Evolutionary conservation across 1,139 yeast species (phyloP).

Genomic region (Debaryomyces nepalensis): DNA sequence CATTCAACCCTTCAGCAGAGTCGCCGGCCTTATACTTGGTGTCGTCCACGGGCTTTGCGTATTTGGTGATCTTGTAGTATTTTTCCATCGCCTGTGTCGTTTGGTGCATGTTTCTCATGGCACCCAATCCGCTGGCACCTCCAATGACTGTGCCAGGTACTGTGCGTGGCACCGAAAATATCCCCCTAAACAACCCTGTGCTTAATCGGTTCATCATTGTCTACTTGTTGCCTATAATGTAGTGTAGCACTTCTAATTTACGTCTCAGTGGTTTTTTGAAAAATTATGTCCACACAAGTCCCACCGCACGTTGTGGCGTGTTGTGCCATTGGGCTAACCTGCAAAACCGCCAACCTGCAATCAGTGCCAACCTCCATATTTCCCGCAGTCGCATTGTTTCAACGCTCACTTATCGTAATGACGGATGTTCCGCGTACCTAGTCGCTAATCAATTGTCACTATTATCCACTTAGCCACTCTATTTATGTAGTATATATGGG

Average conservation of each 20-base stretch:
- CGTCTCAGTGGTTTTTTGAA: constrained; percentile 4
- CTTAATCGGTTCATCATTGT: constrained; percentile 7
- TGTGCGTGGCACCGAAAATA: neutral
- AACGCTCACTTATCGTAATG: neutral
- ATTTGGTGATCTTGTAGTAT: constrained; percentile 46
- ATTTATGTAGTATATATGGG: too few relatives aligned
- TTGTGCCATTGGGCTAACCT: neutral
- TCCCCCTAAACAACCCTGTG: constrained; percentile 9
- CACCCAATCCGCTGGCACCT: neutral
- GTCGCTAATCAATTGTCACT: neutral
- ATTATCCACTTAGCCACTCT: too few relatives aligned
- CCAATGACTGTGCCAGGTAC: neutral
- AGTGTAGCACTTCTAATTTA: too few relatives aligned
- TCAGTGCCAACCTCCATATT: neutral
- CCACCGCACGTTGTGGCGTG: neutral
- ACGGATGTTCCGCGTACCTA: constrained; percentile 3
- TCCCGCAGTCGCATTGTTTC: neutral
- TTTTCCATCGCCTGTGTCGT: constrained; percentile 22
- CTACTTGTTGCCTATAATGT: neutral
- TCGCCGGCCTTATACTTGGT: constrained; percentile 45
- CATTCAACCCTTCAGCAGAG: constrained; percentile 33
- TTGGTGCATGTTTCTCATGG: constrained; percentile 11
- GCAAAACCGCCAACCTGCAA: neutral
- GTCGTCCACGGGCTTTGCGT: constrained; percentile 43
- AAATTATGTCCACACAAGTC: constrained; percentile 4